phyloP scores from a whole-genome alignment of 306 rosid genomes.

The Pterocarpus macrocarpus region DNA sequence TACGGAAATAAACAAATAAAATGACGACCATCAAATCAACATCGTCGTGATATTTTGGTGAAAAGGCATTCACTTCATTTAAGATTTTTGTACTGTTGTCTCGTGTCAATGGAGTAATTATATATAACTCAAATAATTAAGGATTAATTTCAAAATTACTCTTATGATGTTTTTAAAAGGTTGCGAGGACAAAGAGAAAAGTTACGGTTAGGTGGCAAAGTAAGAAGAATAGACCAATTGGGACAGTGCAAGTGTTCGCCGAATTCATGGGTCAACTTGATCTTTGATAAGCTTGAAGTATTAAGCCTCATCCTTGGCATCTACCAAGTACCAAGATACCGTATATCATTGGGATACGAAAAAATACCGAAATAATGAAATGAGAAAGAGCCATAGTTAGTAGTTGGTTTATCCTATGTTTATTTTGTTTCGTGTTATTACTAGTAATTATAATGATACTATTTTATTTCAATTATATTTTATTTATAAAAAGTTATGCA shows the following conservation, averaged over 20 bases:
- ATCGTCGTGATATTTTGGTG: background rate
- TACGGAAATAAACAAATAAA: background rate
- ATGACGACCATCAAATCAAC: background rate
- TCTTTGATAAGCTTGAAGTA: background rate
- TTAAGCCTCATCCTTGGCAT: too few species aligned
- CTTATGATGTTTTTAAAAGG: background rate
- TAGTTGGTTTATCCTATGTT: too few species aligned
- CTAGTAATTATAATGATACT: too few species aligned
- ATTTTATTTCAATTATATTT: too few species aligned
- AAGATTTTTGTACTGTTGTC: background rate
- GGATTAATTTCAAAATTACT: too few species aligned
- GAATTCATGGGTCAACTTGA: background rate
- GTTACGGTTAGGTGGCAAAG: background rate
- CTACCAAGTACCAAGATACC: too few species aligned
- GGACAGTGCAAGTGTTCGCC: background rate
- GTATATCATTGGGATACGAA: too few species aligned
- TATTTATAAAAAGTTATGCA: too few species aligned
- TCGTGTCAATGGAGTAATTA: background rate
- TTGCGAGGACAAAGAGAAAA: background rate
- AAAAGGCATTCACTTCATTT: background rate
- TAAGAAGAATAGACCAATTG: background rate
- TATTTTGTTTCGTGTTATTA: too few species aligned
- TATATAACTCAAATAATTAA: too few species aligned
- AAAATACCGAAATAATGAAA: too few species aligned
- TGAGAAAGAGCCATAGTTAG: too few species aligned